Base-by-base conservation (phyloP, 345 rosid species). In the Boechera stricta region DNA sequence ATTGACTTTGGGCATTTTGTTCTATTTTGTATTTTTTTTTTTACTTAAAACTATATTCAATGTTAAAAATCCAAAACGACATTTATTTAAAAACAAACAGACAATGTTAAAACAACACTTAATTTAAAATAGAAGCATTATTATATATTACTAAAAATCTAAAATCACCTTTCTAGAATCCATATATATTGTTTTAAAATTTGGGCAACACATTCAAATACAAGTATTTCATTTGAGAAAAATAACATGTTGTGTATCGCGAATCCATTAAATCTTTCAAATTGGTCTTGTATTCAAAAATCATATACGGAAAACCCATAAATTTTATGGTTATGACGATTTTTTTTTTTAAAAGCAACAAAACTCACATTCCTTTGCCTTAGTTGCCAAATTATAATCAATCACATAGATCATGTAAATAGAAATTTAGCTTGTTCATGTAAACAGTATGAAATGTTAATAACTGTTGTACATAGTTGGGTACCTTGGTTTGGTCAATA, bases 301-400 rank as follows among this genome's bases (percentile, higher is more conserved):
- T 11, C 3, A 52, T 36, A 9, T 53, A 7, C 15, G 2, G 0
- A 67, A 51, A 2, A 2, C 4, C 35, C 32, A 36, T 5, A 18
- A 2, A 3, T 2, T 5, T 61, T 21, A 11, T 39, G 5, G 3
- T 10, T 38, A 38, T 38, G 10, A 60, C 7, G 39, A 28, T 28
- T 28, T 28, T 28, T 28, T 28, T 28, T 28, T 28, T 28, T 16
- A 16, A 28, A 7, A 41, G 36, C 35, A 39, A 36, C 29, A 39
- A 39, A 10, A 39, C 9, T 6, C 11, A 21, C 28, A 13, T 7
- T 42, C 52, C 2, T 45, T 29, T n/a, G 41, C 39, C 18, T 15
- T 51, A 62, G 6, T 26, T 72, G 5, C 59, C 39, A 35, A 71
- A 35, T 24, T 52, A 61, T 48, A 41, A 49, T 61, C 7, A 13